These are phyloP conservation scores for Xerophyta viscosa DNA, from an alignment of 106 monocot genomes.

Conservation along the genomic window DNA sequence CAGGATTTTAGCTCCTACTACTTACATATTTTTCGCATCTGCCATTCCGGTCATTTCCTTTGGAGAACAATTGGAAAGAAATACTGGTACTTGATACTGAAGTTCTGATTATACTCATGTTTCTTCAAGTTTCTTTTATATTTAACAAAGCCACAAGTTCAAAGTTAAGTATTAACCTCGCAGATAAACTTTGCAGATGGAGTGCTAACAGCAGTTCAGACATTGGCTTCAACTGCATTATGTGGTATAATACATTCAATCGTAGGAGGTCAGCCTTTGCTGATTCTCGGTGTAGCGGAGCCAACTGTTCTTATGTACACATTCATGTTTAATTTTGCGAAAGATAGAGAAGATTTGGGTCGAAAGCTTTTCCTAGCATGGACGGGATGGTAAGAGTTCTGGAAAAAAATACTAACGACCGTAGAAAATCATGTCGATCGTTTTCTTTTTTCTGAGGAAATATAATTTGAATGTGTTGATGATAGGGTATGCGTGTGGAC, in stretches of 20 bases:
- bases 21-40: slow-evolving; percentile 89
- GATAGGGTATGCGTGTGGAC: slow-evolving; percentile 93
- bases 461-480: not conserved
- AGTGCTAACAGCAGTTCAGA: slow-evolving; percentile 70
- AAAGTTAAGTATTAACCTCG: not conserved
- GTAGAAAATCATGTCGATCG: not conserved
- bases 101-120: too few relatives aligned
- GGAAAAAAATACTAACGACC: not conserved
- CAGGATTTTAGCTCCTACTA: slow-evolving; percentile 29
- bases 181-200: slow-evolving; percentile 33
- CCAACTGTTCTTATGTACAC: slow-evolving; percentile 92
- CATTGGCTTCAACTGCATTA: slow-evolving; percentile 66
- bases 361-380: slow-evolving; percentile 66
- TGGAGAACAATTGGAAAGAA: slow-evolving; percentile 76
- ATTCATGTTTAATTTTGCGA: slow-evolving; percentile 80
- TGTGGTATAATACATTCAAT: slow-evolving; percentile 80
- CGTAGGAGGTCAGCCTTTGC: slow-evolving; percentile 68
- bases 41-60: slow-evolving; percentile 91
- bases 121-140: too few relatives aligned
- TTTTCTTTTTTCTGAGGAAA: not conserved
- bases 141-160: not conserved
- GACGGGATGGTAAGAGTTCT: slow-evolving; percentile 66
- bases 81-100: too few relatives aligned
- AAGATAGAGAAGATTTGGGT: slow-evolving; percentile 58
- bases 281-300: slow-evolving; percentile 81